Conservation (phyloP, 75 land plant species). For the Pinus tabuliformis region DNA sequence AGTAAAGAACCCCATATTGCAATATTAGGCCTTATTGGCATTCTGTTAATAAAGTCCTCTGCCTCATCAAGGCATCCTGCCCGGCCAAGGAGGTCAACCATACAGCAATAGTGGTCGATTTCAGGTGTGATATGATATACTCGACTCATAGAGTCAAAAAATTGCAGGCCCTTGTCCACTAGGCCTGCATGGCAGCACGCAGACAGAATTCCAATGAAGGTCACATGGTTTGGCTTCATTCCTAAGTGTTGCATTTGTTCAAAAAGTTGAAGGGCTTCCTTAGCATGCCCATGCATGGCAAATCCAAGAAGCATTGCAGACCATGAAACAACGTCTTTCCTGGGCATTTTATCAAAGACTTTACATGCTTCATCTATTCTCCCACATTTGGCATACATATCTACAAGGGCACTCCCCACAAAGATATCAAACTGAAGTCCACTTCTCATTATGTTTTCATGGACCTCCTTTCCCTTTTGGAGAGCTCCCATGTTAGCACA, state of each 20-base stretch:
- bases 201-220: neutral
- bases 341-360: conserved; percentile 12
- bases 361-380: neutral
- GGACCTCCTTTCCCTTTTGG: conserved; percentile 6
- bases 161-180: neutral
- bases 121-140: neutral
- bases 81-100: conserved; percentile 15
- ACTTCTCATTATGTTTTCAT: neutral
- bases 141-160: neutral
- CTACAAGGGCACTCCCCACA: conserved; percentile 9
- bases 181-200: conserved; percentile 1
- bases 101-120: neutral
- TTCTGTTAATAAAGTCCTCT: conserved; percentile 2
- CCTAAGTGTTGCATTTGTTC: neutral
- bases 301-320: conserved; percentile 19
- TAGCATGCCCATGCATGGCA: conserved; percentile 11
- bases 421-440: neutral
- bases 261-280: neutral
- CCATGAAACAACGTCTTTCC: conserved; percentile 14
- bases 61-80: conserved; percentile 7
- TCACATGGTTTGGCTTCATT: neutral
- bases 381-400: conserved; percentile 19
- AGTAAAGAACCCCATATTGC: conserved; percentile 11
- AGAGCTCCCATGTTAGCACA: conserved; percentile 10
- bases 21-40: neutral